These are phyloP conservation scores for Sugiyamaella boreocaroliniensis DNA, from an alignment of 805 yeast species.

Conservation along the genomic window DNA sequence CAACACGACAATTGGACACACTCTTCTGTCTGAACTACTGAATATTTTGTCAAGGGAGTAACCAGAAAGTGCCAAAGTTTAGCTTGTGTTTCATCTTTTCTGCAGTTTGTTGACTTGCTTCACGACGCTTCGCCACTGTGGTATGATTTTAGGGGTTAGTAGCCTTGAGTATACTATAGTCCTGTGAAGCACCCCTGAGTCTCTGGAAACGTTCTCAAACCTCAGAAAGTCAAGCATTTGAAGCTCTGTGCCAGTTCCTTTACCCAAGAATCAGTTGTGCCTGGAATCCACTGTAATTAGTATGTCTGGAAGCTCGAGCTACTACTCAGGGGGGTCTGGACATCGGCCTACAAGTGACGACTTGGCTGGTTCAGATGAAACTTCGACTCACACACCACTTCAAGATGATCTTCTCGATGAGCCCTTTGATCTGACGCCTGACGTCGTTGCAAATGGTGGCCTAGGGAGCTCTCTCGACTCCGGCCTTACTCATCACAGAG, in stretches of 20 bases:
- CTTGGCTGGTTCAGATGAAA: too few species aligned
- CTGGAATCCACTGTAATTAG: too few species aligned
- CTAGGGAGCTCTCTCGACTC: conserved; percentile 15
- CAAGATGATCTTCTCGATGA: neutral
- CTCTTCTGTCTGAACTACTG: too few species aligned
- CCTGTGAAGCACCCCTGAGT: neutral
- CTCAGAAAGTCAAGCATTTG: too few species aligned
- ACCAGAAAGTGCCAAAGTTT: neutral
- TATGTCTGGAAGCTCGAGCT: neutral
- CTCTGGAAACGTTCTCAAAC: neutral
- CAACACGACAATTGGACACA: too few species aligned
- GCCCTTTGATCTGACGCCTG: conserved; percentile 18
- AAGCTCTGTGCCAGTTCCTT: too few species aligned
- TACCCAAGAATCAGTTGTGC: too few species aligned
- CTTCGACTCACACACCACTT: too few species aligned
- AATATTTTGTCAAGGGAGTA: too few species aligned
- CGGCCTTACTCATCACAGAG: neutral
- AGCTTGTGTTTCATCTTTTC: neutral
- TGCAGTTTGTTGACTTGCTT: neutral
- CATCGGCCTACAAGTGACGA: too few species aligned
- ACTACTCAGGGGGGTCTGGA: neutral
- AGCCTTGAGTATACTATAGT: neutral
- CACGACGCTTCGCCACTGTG: neutral
- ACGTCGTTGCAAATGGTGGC: conserved; percentile 24
- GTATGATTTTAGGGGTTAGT: neutral